phyloP scores from a whole-genome alignment of 306 rosid species.

The Psophocarpus tetragonolobus region DNA sequence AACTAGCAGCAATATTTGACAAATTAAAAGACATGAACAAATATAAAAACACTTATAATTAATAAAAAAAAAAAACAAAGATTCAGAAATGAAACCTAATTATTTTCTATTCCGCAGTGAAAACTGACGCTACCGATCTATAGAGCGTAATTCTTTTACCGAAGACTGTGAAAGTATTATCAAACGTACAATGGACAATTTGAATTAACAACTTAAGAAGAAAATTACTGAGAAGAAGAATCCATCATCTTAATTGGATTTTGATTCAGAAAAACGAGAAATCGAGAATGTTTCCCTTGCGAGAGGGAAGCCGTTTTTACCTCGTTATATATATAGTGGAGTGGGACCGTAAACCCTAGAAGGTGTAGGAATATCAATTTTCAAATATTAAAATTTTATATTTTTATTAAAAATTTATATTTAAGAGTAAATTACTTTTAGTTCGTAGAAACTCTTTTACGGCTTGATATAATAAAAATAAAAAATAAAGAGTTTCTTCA shows the following conservation, averaged over 20 bases:
- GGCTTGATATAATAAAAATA: too few species aligned
- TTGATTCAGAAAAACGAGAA: not conserved
- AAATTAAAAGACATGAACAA: not conserved
- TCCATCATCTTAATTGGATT: not conserved
- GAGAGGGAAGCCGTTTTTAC: not conserved
- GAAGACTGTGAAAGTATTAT: not conserved
- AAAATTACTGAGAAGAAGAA: not conserved
- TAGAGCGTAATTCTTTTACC: not conserved
- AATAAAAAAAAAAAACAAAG: not conserved
- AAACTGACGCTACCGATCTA: not conserved
- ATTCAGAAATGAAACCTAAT: not conserved
- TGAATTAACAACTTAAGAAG: not conserved
- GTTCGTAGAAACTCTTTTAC: too few species aligned
- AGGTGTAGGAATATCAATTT: not conserved
- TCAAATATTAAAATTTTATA: not conserved
- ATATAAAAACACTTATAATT: too few species aligned
- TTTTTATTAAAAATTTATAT: too few species aligned
- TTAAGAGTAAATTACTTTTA: too few species aligned
- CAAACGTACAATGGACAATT: not conserved
- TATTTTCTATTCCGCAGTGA: not conserved
- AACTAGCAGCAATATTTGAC: not conserved
- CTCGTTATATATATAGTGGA: not conserved
- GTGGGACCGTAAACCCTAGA: not conserved
- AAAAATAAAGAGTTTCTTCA: too few species aligned
- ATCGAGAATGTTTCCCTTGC: not conserved